Evolutionary conservation across 208 protist species (phyloP).

Genomic region (Wallacemonas sp.): DNA sequence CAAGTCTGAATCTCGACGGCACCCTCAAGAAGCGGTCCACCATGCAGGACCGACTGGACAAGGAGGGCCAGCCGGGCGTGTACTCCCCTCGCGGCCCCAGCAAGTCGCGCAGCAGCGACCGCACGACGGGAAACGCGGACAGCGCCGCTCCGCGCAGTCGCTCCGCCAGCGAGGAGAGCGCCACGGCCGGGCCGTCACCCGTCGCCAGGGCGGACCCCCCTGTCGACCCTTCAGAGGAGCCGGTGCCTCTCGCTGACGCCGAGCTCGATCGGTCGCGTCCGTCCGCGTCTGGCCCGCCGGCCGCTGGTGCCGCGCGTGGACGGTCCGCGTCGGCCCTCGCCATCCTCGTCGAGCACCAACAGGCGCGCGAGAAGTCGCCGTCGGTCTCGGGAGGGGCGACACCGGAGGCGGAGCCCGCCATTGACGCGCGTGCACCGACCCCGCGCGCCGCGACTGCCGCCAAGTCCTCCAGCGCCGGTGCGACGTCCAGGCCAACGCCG

Average conservation of each 20-base stretch:
- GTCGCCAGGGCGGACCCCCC: neutral
- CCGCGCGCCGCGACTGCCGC: neutral
- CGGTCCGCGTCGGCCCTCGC: constrained; percentile 36
- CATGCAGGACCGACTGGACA: constrained; percentile 39
- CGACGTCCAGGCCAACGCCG: neutral
- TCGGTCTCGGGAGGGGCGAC: constrained; percentile 15
- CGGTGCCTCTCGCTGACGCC: constrained; percentile 7
- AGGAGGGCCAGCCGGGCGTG: constrained; percentile 41
- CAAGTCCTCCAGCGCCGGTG: neutral
- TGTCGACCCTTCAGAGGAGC: neutral
- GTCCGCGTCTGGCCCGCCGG: constrained; percentile 7
- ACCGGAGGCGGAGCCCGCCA: neutral
- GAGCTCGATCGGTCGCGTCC: constrained; percentile 1
- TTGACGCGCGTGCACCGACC: constrained; percentile 10
- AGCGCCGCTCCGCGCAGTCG: neutral
- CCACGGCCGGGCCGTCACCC: neutral
- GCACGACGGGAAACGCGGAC: neutral
- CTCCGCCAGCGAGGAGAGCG: neutral
- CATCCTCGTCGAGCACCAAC: constrained; percentile 69
- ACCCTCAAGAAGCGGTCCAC: constrained; percentile 45
- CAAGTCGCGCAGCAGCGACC: neutral
- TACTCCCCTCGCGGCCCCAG: constrained; percentile 44
- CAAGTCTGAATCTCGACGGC: constrained; percentile 57
- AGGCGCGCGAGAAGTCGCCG: constrained; percentile 37
- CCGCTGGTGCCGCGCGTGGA: constrained; percentile 15